Conservation (phyloP, 1,284 basidiomycete genomes). For the Heterobasidion parviporum region DNA sequence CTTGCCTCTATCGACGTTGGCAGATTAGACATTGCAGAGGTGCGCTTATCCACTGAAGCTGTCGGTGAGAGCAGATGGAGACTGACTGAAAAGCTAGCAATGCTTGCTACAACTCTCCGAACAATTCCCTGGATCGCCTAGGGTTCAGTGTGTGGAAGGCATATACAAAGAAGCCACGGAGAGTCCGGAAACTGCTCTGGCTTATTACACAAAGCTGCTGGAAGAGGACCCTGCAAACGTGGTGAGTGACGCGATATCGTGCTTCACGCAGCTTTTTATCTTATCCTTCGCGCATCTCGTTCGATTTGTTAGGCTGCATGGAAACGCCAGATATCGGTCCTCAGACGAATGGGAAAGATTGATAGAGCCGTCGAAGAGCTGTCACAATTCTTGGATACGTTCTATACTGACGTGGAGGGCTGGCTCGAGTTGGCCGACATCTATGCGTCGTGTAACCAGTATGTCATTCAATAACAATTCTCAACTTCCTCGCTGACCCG, state of each 20-base stretch:
- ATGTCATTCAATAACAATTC: slow-evolving; percentile 18
- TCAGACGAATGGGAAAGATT: slow-evolving; percentile 49
- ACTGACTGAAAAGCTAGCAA: slow-evolving; percentile 27
- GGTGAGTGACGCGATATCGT: slow-evolving; percentile 39
- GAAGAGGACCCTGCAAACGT: slow-evolving; percentile 67
- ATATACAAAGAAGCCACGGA: slow-evolving; percentile 78
- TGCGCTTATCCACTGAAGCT: slow-evolving; percentile 30
- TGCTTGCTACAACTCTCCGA: slow-evolving; percentile 61
- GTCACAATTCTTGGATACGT: slow-evolving; percentile 79
- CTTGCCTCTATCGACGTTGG: slow-evolving; percentile 84
- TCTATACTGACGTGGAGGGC: slow-evolving; percentile 87
- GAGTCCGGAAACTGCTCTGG: slow-evolving; percentile 51
- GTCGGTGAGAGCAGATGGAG: too few species aligned
- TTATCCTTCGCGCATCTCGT: neutral
- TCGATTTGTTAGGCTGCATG: slow-evolving; percentile 53
- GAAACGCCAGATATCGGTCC: slow-evolving; percentile 78
- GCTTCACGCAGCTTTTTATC: neutral
- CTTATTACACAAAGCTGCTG: slow-evolving; percentile 65
- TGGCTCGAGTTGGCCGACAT: slow-evolving; percentile 93
- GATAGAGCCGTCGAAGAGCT: slow-evolving; percentile 71
- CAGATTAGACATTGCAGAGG: slow-evolving; percentile 73
- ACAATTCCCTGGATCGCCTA: slow-evolving; percentile 77
- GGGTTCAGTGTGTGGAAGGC: slow-evolving; percentile 80
- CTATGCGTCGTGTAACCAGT: slow-evolving; percentile 78
- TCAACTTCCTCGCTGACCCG: neutral